Evolutionary conservation across 179 eudicot species (phyloP).

Genomic region (Sideroxylon spinosum): DNA sequence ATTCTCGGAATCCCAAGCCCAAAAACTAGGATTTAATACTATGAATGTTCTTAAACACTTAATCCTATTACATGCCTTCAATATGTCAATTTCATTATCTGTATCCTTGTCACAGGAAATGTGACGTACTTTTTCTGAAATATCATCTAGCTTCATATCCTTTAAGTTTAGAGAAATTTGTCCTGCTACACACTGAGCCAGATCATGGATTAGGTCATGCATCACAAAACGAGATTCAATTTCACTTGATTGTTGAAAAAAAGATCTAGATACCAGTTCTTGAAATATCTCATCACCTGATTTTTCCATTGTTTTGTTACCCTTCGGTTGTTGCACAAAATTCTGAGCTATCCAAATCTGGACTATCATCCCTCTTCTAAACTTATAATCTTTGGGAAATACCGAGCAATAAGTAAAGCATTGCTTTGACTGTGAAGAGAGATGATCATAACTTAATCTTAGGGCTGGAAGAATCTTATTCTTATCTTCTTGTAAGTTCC

Average conservation of each 20-base stretch:
- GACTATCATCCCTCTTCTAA: conserved; percentile 12
- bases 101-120: not conserved
- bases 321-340: not conserved
- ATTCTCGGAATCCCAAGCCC: no score
- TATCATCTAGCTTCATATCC: not conserved
- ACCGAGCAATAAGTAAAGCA: conserved; percentile 32
- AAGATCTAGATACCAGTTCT: not conserved
- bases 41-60: conserved; percentile 19
- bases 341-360: conserved; percentile 7
- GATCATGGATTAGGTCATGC: conserved; percentile 27
- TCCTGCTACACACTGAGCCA: conserved; percentile 15
- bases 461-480: conserved; percentile 21
- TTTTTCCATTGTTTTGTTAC: not conserved
- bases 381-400: conserved; percentile 23
- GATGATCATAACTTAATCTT: conserved; percentile 25
- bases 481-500: conserved; percentile 9
- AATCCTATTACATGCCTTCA: not conserved
- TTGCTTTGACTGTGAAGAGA: conserved; percentile 27
- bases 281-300: not conserved
- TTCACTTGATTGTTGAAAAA: not conserved
- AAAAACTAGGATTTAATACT: not conserved
- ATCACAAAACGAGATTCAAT: conserved; percentile 13
- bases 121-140: not conserved
- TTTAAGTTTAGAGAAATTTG: not conserved
- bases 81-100: not conserved